Base-by-base conservation (phyloP, 2,329 filamentous ascomycete species). In the Talaromyces marneffei region DNA sequence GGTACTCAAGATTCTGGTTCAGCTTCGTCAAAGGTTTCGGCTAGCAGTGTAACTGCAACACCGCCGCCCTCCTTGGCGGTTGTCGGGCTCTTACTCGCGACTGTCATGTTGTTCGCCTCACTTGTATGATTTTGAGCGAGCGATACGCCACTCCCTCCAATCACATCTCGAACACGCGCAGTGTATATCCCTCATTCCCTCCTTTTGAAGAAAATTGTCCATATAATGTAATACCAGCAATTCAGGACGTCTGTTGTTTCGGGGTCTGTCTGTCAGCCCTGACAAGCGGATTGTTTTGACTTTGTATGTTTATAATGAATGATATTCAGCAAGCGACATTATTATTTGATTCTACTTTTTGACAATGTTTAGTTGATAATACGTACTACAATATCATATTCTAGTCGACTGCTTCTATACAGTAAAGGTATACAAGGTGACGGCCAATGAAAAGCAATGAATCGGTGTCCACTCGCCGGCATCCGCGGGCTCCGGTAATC, bases 1-100 rank as follows among this genome's bases (percentile, higher is more conserved):
- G 71, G 70, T 0, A 60, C 61, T 2, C 48, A 65, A 12, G 60
- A 56, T 20, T 65, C 67, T 14, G 61, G 8, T 16, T 56, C 53
- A 5, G 52, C 52, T 9, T 31, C 57, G 3, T 59, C 57, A 1
- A 53, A 52, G n/a, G 4, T 35, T 25, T 61, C 59, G 2, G 40
- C 50, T 9, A 39, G 56, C 44, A 37, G 50, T 46, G 40, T 60
- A 18, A 60, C 27, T n/a, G 31, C 40, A 27, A 29, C 44, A 16
- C 46, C 60, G 52, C 29, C 46, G 25, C 16, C 40, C 14, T 2
- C 40, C 14, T 2, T 46, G 20, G n/a, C 29, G 1, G 16, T 60
- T 27, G n/a, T 60, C 14, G 58, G 58, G 10, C n/a, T 31, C n/a
- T 31, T 48, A 20, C 16, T 61, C 14, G 23, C 50, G 14, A 35